These are phyloP conservation scores for Oemleria cerasiformis DNA, from an alignment of 306 rosid genomes.

Conservation along the genomic window DNA sequence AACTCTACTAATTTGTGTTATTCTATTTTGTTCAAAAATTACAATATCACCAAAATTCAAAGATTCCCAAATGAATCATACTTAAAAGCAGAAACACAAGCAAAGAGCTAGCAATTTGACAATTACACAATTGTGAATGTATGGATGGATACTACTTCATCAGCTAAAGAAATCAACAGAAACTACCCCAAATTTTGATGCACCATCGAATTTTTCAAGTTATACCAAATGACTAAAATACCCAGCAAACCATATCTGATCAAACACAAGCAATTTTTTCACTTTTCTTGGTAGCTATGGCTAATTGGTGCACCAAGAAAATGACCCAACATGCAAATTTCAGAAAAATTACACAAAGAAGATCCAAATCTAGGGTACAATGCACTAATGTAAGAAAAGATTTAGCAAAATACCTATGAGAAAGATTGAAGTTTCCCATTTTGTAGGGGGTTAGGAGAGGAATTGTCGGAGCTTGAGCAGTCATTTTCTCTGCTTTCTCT, in stretches of 20 bases:
- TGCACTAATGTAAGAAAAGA: neutral
- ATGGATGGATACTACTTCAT: neutral
- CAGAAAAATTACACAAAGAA: neutral
- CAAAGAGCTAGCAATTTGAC: neutral
- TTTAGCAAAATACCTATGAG: neutral
- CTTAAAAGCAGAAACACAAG: neutral
- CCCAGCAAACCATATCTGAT: neutral
- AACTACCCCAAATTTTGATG: neutral
- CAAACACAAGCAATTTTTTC: neutral
- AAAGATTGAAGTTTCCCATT: neutral
- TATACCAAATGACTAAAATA: neutral
- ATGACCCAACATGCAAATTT: neutral
- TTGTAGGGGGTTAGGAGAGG: neutral
- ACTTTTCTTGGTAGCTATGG: neutral
- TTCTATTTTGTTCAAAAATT: no score
- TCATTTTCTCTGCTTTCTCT: no score
- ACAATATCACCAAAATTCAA: no score
- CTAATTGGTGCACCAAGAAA: neutral
- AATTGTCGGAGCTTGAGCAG: neutral
- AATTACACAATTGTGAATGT: neutral
- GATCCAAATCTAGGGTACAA: neutral
- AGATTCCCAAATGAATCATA: no score
- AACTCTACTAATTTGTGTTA: no score
- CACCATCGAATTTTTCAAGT: no score
- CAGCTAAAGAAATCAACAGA: neutral